Evolutionary conservation across 2,329 filamentous ascomycete genomes (phyloP).

Genomic region (Fusarium sambucinum): DNA sequence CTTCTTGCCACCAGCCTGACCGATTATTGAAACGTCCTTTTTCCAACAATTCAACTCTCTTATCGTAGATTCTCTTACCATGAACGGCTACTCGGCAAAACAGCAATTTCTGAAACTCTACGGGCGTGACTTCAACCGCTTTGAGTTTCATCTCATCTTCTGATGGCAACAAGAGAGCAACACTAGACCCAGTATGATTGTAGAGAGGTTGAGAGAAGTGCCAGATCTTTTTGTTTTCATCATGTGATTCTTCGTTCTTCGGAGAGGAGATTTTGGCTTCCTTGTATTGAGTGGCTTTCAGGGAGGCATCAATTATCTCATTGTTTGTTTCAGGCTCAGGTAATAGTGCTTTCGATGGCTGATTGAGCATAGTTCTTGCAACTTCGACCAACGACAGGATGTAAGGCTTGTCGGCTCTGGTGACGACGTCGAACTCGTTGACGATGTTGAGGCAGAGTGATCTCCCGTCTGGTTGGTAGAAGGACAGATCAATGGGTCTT

Average conservation of each 20-base stretch:
- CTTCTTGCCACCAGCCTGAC: constrained; percentile 5
- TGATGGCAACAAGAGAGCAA: constrained; percentile 35
- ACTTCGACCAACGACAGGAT: constrained; percentile 40
- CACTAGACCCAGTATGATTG: constrained; percentile 37
- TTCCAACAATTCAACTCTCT: constrained; percentile 30
- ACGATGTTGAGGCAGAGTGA: constrained; percentile 42
- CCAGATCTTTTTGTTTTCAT: constrained; percentile 13
- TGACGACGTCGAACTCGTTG: constrained; percentile 45
- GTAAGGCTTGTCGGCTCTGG: constrained; percentile 40
- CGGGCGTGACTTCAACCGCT: constrained; percentile 23
- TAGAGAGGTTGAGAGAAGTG: constrained; percentile 28
- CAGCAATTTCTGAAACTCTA: constrained; percentile 36
- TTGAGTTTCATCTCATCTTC: constrained; percentile 25
- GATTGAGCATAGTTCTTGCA: constrained; percentile 14
- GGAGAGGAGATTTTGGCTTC: neutral
- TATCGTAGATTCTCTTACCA: constrained; percentile 24
- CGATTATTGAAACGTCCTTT: constrained; percentile 33
- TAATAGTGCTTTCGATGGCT: neutral
- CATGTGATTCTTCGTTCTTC: neutral
- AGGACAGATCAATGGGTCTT: constrained; percentile 12
- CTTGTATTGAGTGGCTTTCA: neutral
- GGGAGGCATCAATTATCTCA: neutral
- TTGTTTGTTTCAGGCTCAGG: neutral
- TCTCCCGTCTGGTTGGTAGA: neutral
- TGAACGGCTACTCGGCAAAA: constrained; percentile 43